Conservation (phyloP, 202 grass and related monocot genomes). For the Dendrocalamus latiflorus region DNA sequence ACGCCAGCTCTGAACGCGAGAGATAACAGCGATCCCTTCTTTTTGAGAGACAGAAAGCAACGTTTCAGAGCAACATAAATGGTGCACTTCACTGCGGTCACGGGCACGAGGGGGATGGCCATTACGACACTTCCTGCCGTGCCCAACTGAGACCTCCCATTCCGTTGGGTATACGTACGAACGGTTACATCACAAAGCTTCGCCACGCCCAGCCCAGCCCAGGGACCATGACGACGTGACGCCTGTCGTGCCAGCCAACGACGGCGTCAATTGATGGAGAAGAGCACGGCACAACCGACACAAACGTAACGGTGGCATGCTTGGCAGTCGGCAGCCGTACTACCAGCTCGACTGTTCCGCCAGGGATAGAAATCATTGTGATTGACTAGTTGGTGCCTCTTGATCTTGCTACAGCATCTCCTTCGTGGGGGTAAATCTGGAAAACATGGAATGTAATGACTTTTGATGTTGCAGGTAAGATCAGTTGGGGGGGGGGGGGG, state of each 20-base stretch:
- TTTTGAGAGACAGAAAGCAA: not conserved
- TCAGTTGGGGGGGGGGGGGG: too few species aligned
- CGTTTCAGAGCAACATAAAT: not conserved
- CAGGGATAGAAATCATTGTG: not conserved
- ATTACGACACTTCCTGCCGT: not conserved
- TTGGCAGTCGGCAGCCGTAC: not conserved
- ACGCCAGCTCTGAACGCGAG: slow-evolving; percentile 4
- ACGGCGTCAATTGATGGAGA: not conserved
- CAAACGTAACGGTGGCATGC: not conserved
- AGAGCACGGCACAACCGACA: not conserved
- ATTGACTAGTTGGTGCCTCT: slow-evolving; percentile 25
- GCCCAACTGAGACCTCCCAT: slow-evolving; percentile 3
- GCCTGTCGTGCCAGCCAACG: not conserved
- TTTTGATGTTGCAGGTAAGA: not conserved
- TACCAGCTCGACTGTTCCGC: not conserved
- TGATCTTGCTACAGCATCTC: slow-evolving; percentile 20
- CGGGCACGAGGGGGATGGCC: not conserved
- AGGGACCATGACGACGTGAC: not conserved
- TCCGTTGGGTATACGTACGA: not conserved
- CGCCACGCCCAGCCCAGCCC: not conserved
- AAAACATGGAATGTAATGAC: not conserved
- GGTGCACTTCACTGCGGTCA: slow-evolving; percentile 8
- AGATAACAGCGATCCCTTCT: not conserved
- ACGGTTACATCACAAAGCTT: not conserved
- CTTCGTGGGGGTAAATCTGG: not conserved